Base-by-base conservation (phyloP, 2,329 filamentous ascomycete species). In the Apiospora koreana region DNA sequence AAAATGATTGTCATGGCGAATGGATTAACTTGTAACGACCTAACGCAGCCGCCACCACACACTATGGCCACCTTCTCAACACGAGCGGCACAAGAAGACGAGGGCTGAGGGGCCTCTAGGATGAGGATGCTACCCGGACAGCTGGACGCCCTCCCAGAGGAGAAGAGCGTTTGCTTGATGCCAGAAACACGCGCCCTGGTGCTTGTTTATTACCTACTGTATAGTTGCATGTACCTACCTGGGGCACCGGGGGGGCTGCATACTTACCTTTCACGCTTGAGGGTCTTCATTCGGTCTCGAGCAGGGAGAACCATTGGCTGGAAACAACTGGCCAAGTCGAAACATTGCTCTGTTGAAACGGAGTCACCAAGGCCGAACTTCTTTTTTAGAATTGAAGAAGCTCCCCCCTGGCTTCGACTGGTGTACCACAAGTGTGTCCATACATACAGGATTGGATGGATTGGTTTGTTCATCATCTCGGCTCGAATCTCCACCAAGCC, bases 51-150 rank as follows among this genome's bases (percentile, higher is more conserved):
- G 54, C 54, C 54, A 54, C 21, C 16, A 23, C 16, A 41, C n/a
- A 67, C 31, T 38, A 38, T 35, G 54, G 54, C 69, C 43, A 74
- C 69, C 28, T 75, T 74, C 58, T 14, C 71, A 5, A 74, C 54
- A 38, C 54, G 28, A 38, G 28, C 41, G 31, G 31, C 18, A 62
- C 31, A 28, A 38, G 10, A 18, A 35, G 54, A 38, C 31, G 14
- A 12, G 50, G 54, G 54, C n/a, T 18, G 14, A 12, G 50, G 54
- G 25, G 25, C 48, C 50, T 16, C 14, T 18, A 28, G 12, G 25
- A 54, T 28, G 25, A 25, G 16, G 28, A 35, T 54, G 7, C 25
- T 62, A n/a, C 54, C 54, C 54, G 54, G 7, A n/a, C 31, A 9
- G 10, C 31, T 9, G 54, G n/a, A 18, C 41, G 41, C 14, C 41